Evolutionary conservation across 768 basidiomycete genomes (phyloP).

Genomic region (Tulasnella sp.): DNA sequence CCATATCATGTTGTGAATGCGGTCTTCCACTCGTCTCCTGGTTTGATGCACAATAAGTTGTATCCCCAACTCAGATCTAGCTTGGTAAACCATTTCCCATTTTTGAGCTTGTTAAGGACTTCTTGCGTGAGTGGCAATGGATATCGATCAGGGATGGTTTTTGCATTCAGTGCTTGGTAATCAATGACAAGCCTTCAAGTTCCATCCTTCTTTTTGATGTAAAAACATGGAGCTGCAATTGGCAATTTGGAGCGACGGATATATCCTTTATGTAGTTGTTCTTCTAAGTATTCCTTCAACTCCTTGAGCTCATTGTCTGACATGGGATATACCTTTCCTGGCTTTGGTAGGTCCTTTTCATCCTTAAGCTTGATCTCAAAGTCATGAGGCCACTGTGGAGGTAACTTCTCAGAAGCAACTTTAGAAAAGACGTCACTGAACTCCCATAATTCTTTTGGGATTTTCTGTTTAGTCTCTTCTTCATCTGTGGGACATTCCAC

Average conservation of each 20-base stretch:
- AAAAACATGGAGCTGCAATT: constrained; percentile 14
- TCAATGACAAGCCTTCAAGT: neutral
- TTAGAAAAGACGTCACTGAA: constrained; percentile 25
- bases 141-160: constrained; percentile 1
- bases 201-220: constrained; percentile 14
- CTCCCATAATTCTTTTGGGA: constrained; percentile 25
- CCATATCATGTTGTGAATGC: constrained; percentile 24
- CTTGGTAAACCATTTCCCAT: neutral
- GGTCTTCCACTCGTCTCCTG: constrained; percentile 25
- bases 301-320: constrained; percentile 25
- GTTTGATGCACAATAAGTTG: constrained; percentile 20
- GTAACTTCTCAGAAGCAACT: constrained; percentile 24
- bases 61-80: constrained; percentile 11
- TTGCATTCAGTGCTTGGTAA: neutral
- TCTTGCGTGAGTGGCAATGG: neutral
- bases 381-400: constrained; percentile 29
- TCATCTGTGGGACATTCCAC: constrained; percentile 2
- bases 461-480: neutral
- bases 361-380: constrained; percentile 27
- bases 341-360: constrained; percentile 21
- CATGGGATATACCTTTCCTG: constrained; percentile 28
- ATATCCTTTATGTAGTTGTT: constrained; percentile 28
- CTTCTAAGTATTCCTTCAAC: constrained; percentile 28
- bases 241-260: constrained; percentile 27
- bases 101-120: neutral